phyloP scores from a whole-genome alignment of 805 yeast species.

The Naumovozyma castellii region DNA sequence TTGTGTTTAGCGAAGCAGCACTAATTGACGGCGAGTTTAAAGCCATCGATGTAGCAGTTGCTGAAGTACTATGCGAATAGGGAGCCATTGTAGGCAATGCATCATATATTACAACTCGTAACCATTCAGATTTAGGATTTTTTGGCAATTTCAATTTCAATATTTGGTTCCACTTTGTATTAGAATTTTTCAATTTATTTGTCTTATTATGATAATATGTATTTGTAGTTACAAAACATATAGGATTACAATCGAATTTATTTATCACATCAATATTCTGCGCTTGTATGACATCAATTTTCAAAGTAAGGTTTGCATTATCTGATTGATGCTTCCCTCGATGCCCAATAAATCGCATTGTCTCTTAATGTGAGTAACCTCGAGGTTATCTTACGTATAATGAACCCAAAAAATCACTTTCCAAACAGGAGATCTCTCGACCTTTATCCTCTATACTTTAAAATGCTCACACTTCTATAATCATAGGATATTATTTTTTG shows the following conservation, averaged over 20 bases:
- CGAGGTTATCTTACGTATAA: too few species aligned
- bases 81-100: conserved; percentile 10
- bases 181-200: conserved; percentile 14
- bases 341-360: background rate
- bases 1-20: background rate
- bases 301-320: conserved; percentile 12
- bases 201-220: conserved; percentile 18
- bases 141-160: conserved; percentile 23
- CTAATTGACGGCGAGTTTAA: background rate
- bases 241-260: conserved; percentile 23
- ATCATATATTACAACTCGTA: conserved; percentile 26
- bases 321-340: conserved; percentile 2
- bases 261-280: conserved; percentile 18
- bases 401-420: too few species aligned
- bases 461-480: too few species aligned
- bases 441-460: too few species aligned
- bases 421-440: too few species aligned
- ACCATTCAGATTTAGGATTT: conserved; percentile 20
- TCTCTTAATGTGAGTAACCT: too few species aligned
- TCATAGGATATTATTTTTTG: too few species aligned
- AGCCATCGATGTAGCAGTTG: background rate
- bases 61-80: background rate
- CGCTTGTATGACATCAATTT: conserved; percentile 17
- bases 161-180: conserved; percentile 20
- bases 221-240: conserved; percentile 24